Percentiles rank a stretch among this genome's conserved stretches.
phyloP scores from a whole-genome alignment of 495 filamentous ascomycete species.

The Aspergillus saccharolyticus region DNA sequence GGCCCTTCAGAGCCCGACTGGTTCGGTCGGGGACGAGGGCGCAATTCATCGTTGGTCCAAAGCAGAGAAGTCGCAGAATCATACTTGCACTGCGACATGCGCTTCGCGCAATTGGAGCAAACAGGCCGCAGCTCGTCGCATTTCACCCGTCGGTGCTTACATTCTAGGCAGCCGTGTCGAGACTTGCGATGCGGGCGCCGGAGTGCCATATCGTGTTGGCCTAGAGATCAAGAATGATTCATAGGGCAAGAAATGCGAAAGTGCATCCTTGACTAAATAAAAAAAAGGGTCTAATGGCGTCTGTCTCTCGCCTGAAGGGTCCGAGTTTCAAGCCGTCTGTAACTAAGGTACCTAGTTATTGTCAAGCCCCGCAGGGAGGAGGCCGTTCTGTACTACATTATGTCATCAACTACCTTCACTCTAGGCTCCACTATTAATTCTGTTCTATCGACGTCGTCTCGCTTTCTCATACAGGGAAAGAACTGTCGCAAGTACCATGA shows the following conservation, averaged over 20 bases:
- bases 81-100: constrained; percentile 37
- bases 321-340: not conserved
- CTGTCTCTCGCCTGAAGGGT: not conserved
- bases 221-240: not conserved
- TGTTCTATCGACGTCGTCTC: constrained; percentile 13
- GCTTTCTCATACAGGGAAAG: constrained; percentile 21
- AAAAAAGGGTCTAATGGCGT: no score
- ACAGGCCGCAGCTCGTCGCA: constrained; percentile 36
- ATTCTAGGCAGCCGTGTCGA: constrained; percentile 25
- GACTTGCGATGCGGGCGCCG: constrained; percentile 28
- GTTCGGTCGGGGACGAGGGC: constrained; percentile 6
- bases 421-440: not conserved
- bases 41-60: constrained; percentile 34
- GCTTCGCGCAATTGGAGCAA: constrained; percentile 38
- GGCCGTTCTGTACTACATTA: not conserved
- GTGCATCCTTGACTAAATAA: not conserved
- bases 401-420: not conserved
- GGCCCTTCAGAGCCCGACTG: constrained; percentile 6
- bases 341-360: not conserved
- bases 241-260: not conserved
- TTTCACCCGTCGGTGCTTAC: constrained; percentile 36
- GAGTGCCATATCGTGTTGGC: constrained; percentile 16
- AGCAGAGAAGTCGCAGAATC: constrained; percentile 32
- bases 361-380: not conserved
- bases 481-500: constrained; percentile 20